Base-by-base conservation (phyloP, 768 basidiomycete species). In the Galerina sulciceps region DNA sequence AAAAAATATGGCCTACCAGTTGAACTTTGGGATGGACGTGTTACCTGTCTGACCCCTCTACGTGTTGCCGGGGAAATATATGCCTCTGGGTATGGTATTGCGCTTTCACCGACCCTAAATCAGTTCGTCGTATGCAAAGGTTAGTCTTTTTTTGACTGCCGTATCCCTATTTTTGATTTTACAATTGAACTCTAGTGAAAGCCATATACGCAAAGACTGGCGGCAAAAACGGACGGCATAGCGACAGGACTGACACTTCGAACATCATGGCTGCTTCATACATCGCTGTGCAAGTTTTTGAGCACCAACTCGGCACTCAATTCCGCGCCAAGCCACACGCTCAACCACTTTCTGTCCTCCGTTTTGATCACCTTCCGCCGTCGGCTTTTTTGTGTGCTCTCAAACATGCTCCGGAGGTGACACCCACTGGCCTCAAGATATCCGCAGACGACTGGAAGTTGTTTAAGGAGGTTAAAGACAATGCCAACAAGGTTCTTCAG, bases 171-270 rank as follows among this genome's bases (percentile, higher is more conserved):
- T n/a, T n/a, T n/a, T n/a, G n/a, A n/a, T n/a, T n/a, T n/a, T n/a
- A n/a, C n/a, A n/a, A n/a, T 22, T 41, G 52, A 43, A 14, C n/a
- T 22, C 4, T 17, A 71, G 68, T 69, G 6, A 18, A 48, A 10
- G 53, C 57, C 2, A 4, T 72, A 23, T 71, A 71, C 51, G 62
- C 65, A 8, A 73, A 70, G 47, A 59, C 64, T 10, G 69, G 64
- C 3, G 66, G 72, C n/a, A 69, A 71, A 48, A 68, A 71, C 46
- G 62, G 69, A 10, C 65, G 63, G 46, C 71, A 71, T 41, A 42
- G 45, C 9, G 49, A 58, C 13, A 51, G 68, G 1, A 56, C 62
- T 3, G 60, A 65, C 10, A 56, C 66, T 4, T 53, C 62, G 6
- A 65, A 61, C 35, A 67, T 73, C 23, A 43, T 62, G 15, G 72